Evolutionary conservation across 2,329 filamentous ascomycete species (phyloP).

Genomic region (Penicillium sp.): DNA sequence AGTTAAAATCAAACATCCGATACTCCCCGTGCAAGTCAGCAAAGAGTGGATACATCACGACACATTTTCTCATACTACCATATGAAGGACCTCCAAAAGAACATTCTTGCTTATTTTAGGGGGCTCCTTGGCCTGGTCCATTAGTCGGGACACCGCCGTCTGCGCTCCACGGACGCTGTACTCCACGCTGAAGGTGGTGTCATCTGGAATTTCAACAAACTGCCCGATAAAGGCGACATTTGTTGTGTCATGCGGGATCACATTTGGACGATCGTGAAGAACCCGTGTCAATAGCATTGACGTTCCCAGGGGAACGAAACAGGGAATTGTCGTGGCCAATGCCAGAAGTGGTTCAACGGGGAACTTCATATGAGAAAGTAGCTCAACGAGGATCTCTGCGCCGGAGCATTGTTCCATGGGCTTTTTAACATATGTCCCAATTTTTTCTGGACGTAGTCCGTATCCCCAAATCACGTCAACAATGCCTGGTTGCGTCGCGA

Average conservation of each 20-base stretch:
- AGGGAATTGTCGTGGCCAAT: neutral
- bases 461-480: conserved; percentile 48
- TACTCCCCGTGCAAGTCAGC: too few relatives aligned
- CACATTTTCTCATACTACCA: too few relatives aligned
- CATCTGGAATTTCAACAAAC: neutral
- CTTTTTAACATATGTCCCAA: conserved; percentile 45
- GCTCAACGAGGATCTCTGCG: conserved; percentile 44
- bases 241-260: neutral
- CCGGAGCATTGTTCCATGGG: conserved; percentile 47
- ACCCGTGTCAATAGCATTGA: neutral
- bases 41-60: too few relatives aligned
- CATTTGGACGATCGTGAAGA: neutral
- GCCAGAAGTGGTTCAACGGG: neutral
- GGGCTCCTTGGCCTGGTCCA: too few relatives aligned
- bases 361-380: neutral
- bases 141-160: neutral
- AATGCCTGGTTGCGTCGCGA: conserved; percentile 40
- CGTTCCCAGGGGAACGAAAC: neutral
- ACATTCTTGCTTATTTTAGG: too few relatives aligned
- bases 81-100: too few relatives aligned
- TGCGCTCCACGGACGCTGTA: neutral
- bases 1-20: too few relatives aligned
- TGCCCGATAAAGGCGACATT: neutral
- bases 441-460: conserved; percentile 40
- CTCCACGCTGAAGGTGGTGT: neutral